Evolutionary conservation across 192 early-diverging fungal species (phyloP).

Genomic region (Backusella luteola): DNA sequence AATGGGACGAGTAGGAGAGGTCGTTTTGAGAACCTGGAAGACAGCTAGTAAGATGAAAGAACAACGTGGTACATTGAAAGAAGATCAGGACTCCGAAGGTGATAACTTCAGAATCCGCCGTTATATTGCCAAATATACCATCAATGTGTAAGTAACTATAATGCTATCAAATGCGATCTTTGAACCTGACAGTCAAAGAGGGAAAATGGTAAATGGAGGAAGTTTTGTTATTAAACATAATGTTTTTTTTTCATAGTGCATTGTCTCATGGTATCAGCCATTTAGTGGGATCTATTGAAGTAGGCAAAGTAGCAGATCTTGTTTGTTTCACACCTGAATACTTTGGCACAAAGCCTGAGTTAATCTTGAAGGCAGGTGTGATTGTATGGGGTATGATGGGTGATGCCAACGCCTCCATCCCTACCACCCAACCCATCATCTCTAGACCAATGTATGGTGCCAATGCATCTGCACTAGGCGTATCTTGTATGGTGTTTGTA

Average conservation of each 20-base stretch:
- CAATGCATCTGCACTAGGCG: slow-evolving; percentile 53
- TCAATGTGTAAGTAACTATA: slow-evolving; percentile 78
- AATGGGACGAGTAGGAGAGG: slow-evolving; percentile 97
- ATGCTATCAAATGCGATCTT: neutral
- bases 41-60: slow-evolving; percentile 95
- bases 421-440: slow-evolving; percentile 88
- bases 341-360: slow-evolving; percentile 87
- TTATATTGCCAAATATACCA: slow-evolving; percentile 97
- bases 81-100: slow-evolving; percentile 49
- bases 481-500: slow-evolving; percentile 78
- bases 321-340: slow-evolving; percentile 80
- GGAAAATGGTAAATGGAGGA: neutral
- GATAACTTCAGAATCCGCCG: slow-evolving; percentile 91
- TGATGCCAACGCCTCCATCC: slow-evolving; percentile 94
- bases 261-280: slow-evolving; percentile 86
- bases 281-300: slow-evolving; percentile 89
- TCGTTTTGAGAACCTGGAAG: slow-evolving; percentile 90
- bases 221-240: neutral
- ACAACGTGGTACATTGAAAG: slow-evolving; percentile 64
- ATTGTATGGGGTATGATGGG: slow-evolving; percentile 87
- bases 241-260: slow-evolving; percentile 50
- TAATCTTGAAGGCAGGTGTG: slow-evolving; percentile 89
- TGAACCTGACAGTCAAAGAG: neutral
- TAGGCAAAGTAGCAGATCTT: slow-evolving; percentile 92
- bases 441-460: slow-evolving; percentile 86